phyloP scores from a whole-genome alignment of 306 rosid genomes.

The Inga laurina region DNA sequence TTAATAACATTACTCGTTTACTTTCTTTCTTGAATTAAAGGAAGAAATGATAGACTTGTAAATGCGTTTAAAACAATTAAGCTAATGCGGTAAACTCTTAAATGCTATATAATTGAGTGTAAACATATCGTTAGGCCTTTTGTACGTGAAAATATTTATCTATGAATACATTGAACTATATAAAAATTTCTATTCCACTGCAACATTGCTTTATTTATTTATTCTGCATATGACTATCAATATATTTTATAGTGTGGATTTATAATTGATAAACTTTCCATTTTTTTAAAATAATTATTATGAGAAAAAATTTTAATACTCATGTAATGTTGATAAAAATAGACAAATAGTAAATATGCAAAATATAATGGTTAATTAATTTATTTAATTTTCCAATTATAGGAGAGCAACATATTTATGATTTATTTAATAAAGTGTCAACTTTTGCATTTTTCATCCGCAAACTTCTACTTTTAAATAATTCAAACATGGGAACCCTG shows the following conservation, averaged over 20 bases:
- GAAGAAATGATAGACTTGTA: neutral
- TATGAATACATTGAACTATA: neutral
- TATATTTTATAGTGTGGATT: neutral
- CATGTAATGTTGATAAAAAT: neutral
- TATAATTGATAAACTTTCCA: neutral
- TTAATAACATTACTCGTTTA: neutral
- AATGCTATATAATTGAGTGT: neutral
- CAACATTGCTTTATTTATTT: neutral
- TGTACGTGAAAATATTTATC: neutral
- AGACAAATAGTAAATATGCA: too few species aligned
- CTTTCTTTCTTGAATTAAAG: neutral
- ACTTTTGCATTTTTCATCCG: too few species aligned
- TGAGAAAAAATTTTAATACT: neutral
- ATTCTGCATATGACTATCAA: neutral
- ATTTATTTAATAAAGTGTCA: neutral
- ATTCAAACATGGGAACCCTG: neutral
- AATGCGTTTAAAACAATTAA: neutral
- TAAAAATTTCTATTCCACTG: neutral
- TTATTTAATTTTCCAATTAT: neutral
- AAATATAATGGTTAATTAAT: neutral
- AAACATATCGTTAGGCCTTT: neutral
- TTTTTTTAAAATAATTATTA: neutral
- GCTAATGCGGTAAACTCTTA: neutral
- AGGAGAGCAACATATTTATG: neutral
- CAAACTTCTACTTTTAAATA: too few species aligned